These are phyloP conservation scores for Deinandra increscens DNA, from an alignment of 129 eudicot species.

Conservation along the genomic window DNA sequence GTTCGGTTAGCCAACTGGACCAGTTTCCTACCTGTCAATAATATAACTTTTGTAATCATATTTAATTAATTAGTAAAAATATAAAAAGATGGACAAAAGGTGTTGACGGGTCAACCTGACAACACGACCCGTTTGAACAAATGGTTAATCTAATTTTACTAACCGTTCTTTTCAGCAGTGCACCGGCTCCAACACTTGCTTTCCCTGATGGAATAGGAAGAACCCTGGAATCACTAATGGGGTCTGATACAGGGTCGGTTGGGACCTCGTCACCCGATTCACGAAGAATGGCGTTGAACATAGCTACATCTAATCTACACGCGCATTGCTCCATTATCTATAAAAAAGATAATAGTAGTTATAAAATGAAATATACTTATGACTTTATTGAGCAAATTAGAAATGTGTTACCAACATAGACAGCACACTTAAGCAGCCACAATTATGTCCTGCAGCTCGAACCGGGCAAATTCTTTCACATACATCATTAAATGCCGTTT, in stretches of 20 bases:
- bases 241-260: constrained; percentile 88
- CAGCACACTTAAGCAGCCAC: constrained; percentile 83
- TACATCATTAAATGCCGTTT: constrained; percentile 79
- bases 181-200: constrained; percentile 95
- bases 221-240: constrained; percentile 74
- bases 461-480: constrained; percentile 87
- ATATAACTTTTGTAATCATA: constrained; percentile 2
- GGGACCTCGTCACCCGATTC: constrained; percentile 72
- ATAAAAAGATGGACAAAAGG: not conserved
- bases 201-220: constrained; percentile 87
- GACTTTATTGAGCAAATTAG: not conserved
- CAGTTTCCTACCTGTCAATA: constrained; percentile 80
- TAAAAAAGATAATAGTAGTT: constrained; percentile 10
- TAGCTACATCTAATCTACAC: constrained; percentile 81
- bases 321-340: constrained; percentile 87
- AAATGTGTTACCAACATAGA: constrained; percentile 55
- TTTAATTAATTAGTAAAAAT: not conserved
- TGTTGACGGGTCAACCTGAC: not conserved
- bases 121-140: not conserved
- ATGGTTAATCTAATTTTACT: constrained; percentile 25
- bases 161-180: constrained; percentile 86
- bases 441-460: constrained; percentile 78
- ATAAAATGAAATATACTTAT: not conserved
- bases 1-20: constrained; percentile 91
- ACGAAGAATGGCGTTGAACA: constrained; percentile 96